Evolutionary conservation across 129 eudicot genomes (phyloP), one percentile per base, ranked within the genome.

Genomic region (Tanacetum coccineum): DNA sequence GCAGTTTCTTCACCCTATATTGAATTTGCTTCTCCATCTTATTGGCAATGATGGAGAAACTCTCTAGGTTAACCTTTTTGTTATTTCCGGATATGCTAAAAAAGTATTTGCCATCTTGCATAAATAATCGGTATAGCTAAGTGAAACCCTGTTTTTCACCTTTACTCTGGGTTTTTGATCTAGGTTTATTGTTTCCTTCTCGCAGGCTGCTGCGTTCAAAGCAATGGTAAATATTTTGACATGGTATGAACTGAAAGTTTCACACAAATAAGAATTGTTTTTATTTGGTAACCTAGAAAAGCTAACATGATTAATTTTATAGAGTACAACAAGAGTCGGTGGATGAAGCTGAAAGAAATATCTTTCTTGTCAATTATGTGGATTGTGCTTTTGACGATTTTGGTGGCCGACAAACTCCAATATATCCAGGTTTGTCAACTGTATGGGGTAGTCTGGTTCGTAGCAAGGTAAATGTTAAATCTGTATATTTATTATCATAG

Each of bases 21-120:
- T 92, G 65, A 92, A 88, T 79, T 88, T 92, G 98, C 98, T 92
- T 80, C 98, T 92, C 75, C 98, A 88, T 81, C 98, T 92, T 66
- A 92, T 88, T 53, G 96, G 98, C 63, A 92, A 88, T 66, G 96
- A 95, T 60, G 98, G 98, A 65, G 95, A 92, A 85, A 92, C 98
- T 56, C 86, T 92, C 47, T 96, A 92, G 95, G 97, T 91, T 48
- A 44, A 65, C 74, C 15, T 54, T 7, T 47, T 61, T 45, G 42
- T 14, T 66, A 10, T 63, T 50, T 55, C 45, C 40, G 18, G 13
- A 22, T 46, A 59, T 14, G 60, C 58, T 56, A 32, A 15, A 13
- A 13, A 17, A 18, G 8, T 28, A 70, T 64, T 36, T 39, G 9
- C 44, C 15, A 19, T 61, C 57, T 9, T 46, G 48, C 17, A 42